These are phyloP conservation scores for Nyssa sinensis DNA, from an alignment of 148 eudicot species.

Conservation along the genomic window DNA sequence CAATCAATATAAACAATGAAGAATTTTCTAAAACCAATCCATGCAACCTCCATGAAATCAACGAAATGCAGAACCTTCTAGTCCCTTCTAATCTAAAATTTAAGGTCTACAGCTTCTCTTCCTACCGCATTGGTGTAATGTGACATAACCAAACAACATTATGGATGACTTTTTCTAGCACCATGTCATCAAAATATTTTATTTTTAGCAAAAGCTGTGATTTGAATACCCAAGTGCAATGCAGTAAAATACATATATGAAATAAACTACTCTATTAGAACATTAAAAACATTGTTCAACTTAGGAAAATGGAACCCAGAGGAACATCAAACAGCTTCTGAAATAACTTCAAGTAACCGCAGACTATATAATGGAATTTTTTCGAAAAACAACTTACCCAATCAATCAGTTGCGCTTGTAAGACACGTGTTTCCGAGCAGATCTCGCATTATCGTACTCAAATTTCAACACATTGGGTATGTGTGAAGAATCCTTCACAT, in stretches of 20 bases:
- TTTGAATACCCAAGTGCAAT: no score
- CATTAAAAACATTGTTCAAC: neutral
- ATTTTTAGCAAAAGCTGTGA: neutral
- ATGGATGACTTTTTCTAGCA: neutral
- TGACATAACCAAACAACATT: no score
- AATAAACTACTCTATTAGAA: neutral
- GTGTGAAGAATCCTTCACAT: slow-evolving; percentile 90
- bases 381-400: slow-evolving; percentile 4
- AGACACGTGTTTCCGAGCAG: slow-evolving; percentile 44
- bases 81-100: neutral
- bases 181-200: no score
- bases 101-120: neutral
- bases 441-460: slow-evolving; percentile 82
- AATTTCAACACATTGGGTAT: slow-evolving; percentile 78
- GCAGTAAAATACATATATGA: neutral
- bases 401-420: slow-evolving; percentile 33
- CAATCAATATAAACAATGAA: no score
- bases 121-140: neutral
- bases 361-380: neutral
- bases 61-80: neutral
- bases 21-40: no score
- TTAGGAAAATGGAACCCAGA: neutral
- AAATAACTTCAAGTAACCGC: no score
- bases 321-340: neutral
- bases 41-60: neutral